Base-by-base conservation (phyloP, 306 rosid species). In the Pterocarpus macrocarpus region DNA sequence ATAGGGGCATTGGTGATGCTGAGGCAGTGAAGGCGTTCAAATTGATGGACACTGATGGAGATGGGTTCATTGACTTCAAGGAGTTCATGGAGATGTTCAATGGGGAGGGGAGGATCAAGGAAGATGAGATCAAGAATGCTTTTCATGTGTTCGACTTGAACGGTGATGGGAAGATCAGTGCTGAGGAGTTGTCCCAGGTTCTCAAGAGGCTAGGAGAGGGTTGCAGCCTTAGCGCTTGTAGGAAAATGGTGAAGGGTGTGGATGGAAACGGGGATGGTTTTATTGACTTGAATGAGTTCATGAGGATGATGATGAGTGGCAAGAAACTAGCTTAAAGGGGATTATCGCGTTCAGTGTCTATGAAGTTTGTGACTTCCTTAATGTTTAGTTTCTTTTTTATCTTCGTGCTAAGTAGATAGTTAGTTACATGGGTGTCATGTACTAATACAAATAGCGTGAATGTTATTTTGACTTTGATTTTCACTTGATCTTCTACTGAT, bases 91-190 rank as follows among this genome's bases (percentile, higher is more conserved):
- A 84, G 34, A 79, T 92, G 79, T 88, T 85, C 75, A 85, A 76
- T 32, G 77, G 77, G 73, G 91, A 80, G 28, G 87, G 85, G 10
- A 80, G 66, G 71, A 64, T 75, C 1, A 88, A 61, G 12, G 90
- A 86, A 3, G 70, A 52, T 0, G 97, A 94, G 56, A 71, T 94
- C 14, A 69, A 86, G 50, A 89, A 86, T 22, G 94, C 97, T 1
- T 94, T 94, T 64, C 83, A 87, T 71, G 80, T 88, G 16, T 94
- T 88, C 15, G 98, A 94, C 88, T 69, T 89, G 81, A 85, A 94
- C n/a, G 91, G 94, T 22, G 90, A 94, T 80, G 97, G 98, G 43
- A 89, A 86, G 76, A 94, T 94, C 41, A 90, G 91, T 59, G 97
- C 97, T 13, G 89, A 91, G 82, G 98, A 94, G 50, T 68, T 92